Conservation (phyloP, 2,329 filamentous ascomycete species). For the Nigrograna mackinnonii region DNA sequence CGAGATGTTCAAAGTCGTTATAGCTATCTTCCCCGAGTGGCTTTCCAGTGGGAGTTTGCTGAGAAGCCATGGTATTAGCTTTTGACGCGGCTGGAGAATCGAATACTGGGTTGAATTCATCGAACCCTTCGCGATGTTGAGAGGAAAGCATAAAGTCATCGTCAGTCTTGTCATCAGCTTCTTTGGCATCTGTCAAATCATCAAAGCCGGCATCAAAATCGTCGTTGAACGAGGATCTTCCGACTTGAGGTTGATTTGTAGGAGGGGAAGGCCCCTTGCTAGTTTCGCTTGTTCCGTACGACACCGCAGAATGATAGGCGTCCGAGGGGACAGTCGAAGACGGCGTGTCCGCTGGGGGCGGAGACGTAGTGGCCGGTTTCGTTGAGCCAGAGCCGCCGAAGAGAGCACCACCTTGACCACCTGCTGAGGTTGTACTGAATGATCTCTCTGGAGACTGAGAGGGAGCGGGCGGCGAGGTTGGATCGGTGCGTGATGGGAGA, state of each 20-base stretch:
- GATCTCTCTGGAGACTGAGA: conserved; percentile 42
- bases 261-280: conserved; percentile 35
- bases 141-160: conserved; percentile 78
- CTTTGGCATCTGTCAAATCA: conserved; percentile 81
- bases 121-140: conserved; percentile 63
- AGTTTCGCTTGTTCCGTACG: conserved; percentile 37
- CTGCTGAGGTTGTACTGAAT: conserved; percentile 32
- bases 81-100: conserved; percentile 64
- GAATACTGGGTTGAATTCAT: conserved; percentile 82
- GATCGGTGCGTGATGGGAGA: conserved; percentile 59
- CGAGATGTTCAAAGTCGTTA: conserved; percentile 51
- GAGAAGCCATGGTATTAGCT: conserved; percentile 50
- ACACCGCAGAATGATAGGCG: conserved; percentile 45
- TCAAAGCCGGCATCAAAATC: conserved; percentile 82
- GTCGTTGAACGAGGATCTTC: conserved; percentile 65
- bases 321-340: conserved; percentile 46
- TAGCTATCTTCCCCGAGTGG: conserved; percentile 49
- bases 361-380: conserved; percentile 40
- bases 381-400: conserved; percentile 40
- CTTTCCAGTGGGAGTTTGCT: conserved; percentile 45
- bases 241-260: conserved; percentile 37
- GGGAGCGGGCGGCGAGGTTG: conserved; percentile 42
- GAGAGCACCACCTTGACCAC: conserved; percentile 43
- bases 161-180: conserved; percentile 67
- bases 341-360: conserved; percentile 42